These are phyloP conservation scores for Onygenales sp. DNA, from an alignment of 2,329 filamentous ascomycete species.

Conservation along the genomic window DNA sequence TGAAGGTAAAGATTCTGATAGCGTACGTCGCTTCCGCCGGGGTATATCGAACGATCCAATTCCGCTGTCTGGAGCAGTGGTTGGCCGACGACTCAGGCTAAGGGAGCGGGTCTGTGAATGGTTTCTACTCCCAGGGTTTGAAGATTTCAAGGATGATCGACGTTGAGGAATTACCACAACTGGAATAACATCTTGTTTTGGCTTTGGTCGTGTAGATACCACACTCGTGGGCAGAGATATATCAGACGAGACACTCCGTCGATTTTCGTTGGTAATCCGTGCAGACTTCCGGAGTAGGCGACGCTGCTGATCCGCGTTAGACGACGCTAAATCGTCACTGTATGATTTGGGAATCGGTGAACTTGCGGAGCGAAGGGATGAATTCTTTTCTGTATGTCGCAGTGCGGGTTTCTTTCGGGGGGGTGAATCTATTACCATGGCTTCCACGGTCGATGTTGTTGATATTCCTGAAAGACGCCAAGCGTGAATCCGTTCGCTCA, in stretches of 20 bases:
- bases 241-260: slow-evolving; percentile 34
- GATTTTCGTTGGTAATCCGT: slow-evolving; percentile 39
- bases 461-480: slow-evolving; percentile 43
- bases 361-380: slow-evolving; percentile 40
- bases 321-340: slow-evolving; percentile 35
- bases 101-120: slow-evolving; percentile 30
- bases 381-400: slow-evolving; percentile 46
- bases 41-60: slow-evolving; percentile 24
- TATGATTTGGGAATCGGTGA: slow-evolving; percentile 36
- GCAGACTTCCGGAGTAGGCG: slow-evolving; percentile 42
- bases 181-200: slow-evolving; percentile 32
- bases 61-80: slow-evolving; percentile 25
- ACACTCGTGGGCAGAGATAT: slow-evolving; percentile 27
- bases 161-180: slow-evolving; percentile 41
- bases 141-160: slow-evolving; percentile 34
- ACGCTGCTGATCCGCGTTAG: slow-evolving; percentile 33
- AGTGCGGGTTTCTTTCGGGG: slow-evolving; percentile 37
- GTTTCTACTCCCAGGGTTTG: slow-evolving; percentile 25
- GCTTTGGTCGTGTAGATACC: slow-evolving; percentile 16
- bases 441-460: slow-evolving; percentile 46
- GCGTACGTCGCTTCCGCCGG: slow-evolving; percentile 25
- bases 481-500: slow-evolving; percentile 19
- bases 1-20: slow-evolving; percentile 31
- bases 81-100: slow-evolving; percentile 27
- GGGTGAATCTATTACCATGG: slow-evolving; percentile 44